Percentiles rank a stretch among this genome's conserved stretches.
These are phyloP conservation scores for Debaryomyces tyrocola DNA, from an alignment of 805 yeast species.

Conservation along the genomic window DNA sequence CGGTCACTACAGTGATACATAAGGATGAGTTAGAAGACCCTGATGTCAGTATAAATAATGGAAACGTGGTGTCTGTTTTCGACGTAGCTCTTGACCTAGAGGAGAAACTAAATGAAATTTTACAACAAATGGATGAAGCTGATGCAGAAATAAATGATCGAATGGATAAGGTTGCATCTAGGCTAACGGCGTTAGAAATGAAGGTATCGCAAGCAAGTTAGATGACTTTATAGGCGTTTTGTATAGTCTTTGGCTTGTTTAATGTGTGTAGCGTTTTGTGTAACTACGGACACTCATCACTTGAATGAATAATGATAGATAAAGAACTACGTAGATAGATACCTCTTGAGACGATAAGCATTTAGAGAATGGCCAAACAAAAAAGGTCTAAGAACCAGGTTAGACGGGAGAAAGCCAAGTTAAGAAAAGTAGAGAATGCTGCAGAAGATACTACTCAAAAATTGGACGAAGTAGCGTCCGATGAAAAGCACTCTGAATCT, in stretches of 20 bases:
- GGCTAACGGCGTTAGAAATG: conserved; percentile 5
- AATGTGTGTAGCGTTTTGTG: conserved; percentile 4
- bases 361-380: conserved; percentile 15
- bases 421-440: conserved; percentile 25
- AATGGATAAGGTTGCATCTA: conserved; percentile 23
- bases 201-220: background rate
- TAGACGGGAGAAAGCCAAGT: conserved; percentile 47
- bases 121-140: conserved; percentile 21
- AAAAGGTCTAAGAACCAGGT: conserved; percentile 54
- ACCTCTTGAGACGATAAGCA: background rate
- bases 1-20: background rate
- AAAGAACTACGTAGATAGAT: background rate
- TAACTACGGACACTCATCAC: conserved; percentile 5
- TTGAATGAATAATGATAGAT: background rate
- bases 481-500: conserved; percentile 1
- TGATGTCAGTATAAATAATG: conserved; percentile 9
- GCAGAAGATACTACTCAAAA: background rate
- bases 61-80: conserved; percentile 15
- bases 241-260: too few relatives aligned
- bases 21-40: conserved; percentile 1
- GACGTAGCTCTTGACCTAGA: conserved; percentile 39
- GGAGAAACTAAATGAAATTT: conserved; percentile 18
- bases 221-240: background rate
- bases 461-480: conserved; percentile 1
- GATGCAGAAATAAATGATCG: conserved; percentile 28